Conservation (phyloP, 1,139 yeast species). For the Hyphopichia khmerensis region DNA sequence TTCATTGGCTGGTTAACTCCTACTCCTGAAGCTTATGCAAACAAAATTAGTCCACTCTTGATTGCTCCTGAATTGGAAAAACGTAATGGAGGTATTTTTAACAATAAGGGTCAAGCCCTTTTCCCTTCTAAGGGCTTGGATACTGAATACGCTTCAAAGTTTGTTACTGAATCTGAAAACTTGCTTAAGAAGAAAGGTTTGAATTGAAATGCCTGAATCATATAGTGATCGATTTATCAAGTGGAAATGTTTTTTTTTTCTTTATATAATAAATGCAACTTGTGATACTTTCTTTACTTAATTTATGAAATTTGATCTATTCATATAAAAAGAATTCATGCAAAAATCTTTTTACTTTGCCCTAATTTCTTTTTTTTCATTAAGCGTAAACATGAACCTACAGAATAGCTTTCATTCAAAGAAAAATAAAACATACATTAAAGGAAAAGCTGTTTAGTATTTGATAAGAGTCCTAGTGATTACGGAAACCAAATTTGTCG, state of each 20-base stretch:
- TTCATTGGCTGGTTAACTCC: slow-evolving; percentile 24
- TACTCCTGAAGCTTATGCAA: slow-evolving; percentile 28
- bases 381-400: too few species aligned
- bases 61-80: slow-evolving; percentile 22
- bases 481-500: slow-evolving; percentile 16
- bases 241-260: too few species aligned
- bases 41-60: slow-evolving; percentile 22
- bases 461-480: slow-evolving; percentile 11
- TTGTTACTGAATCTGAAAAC: slow-evolving; percentile 14
- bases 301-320: too few species aligned
- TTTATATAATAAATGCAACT: too few species aligned
- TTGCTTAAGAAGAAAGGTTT: slow-evolving; percentile 11
- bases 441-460: too few species aligned
- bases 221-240: too few species aligned
- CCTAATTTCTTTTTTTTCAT: too few species aligned
- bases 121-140: slow-evolving; percentile 21
- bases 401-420: too few species aligned
- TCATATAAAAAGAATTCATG: too few species aligned
- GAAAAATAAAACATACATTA: too few species aligned
- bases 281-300: too few species aligned
- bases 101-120: slow-evolving; percentile 22
- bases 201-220: slow-evolving; percentile 18
- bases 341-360: too few species aligned
- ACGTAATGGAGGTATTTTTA: slow-evolving; percentile 22
- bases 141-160: slow-evolving; percentile 19